Evolutionary conservation across 768 basidiomycete species (phyloP), one percentile per base, ranked within the genome.

Genomic region (Termitomyces sp.): DNA sequence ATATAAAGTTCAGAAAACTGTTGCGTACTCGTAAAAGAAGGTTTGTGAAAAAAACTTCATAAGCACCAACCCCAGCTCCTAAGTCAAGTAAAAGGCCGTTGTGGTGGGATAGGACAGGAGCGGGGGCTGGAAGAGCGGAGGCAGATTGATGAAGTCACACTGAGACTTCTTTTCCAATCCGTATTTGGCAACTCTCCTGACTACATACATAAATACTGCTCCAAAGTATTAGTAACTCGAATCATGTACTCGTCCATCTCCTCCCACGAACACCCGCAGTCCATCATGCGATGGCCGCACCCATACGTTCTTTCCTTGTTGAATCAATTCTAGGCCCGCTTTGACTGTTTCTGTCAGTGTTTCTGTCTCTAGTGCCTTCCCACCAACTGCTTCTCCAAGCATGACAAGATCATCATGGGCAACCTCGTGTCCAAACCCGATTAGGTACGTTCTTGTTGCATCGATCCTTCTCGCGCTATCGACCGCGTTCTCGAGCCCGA

Each of bases 201-300:
- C 2, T 40, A 53, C 6, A 25, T 40, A 14, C n/a, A n/a, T 20
- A 51, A 52, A 52, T 2, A 25, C 25, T 25, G 25, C 20, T n/a
- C 15, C 34, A 10, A 25, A 34, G n/a, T 25, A 29, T 45, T 63
- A 64, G 20, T 87, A 88, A 12, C 73, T 85, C 54, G 82, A 81
- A 60, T 89, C 89, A 49, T 67, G 61, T n/a, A 84, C 79, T 31
- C 60, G 61, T 37, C 77, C 79, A 37, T 76, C 72, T 17, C 64
- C 62, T 55, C 72, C 69, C 61, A 90, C 70, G 48, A 79, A 71
- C 8, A 92, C 76, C 31, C 83, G 77, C 64, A 94, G 72, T 0
- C 92, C 92, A 66, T 94, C 92, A 70, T 86, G 86, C 29, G 87
- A 86, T 11, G 92, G 92, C 51, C 90, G 76, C 1, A 91, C 69